These are phyloP conservation scores for Gossypium aridum DNA, from an alignment of 441 rosid species.

Conservation along the genomic window DNA sequence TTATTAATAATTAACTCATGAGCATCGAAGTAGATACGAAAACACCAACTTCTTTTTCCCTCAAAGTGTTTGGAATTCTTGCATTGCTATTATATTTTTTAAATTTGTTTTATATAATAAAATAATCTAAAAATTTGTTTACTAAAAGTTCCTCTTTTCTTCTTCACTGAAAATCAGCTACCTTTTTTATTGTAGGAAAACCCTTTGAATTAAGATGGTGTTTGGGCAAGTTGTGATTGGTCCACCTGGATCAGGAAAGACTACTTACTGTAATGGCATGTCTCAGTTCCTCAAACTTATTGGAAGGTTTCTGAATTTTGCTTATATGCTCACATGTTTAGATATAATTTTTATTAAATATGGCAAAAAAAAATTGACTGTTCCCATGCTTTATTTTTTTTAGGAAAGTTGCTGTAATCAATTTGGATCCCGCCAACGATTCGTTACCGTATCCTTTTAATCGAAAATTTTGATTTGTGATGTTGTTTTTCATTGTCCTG, in stretches of 20 bases:
- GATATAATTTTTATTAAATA: not conserved
- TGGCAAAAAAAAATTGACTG: not conserved
- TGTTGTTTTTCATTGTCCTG: constrained; percentile 1
- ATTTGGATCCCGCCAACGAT: constrained; percentile 96
- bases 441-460: constrained; percentile 53
- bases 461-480: not conserved
- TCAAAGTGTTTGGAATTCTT: too few relatives aligned
- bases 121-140: too few relatives aligned
- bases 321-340: not conserved
- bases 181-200: too few relatives aligned
- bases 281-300: constrained; percentile 85
- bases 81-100: too few relatives aligned
- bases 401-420: constrained; percentile 91
- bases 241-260: constrained; percentile 95
- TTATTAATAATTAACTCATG: too few relatives aligned
- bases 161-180: too few relatives aligned
- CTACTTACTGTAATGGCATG: constrained; percentile 97
- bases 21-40: too few relatives aligned
- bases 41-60: too few relatives aligned
- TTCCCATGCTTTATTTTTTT: constrained; percentile 14
- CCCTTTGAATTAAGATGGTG: constrained; percentile 35
- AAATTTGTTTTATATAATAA: too few relatives aligned
- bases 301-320: constrained; percentile 46
- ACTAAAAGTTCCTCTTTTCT: too few relatives aligned
- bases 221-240: constrained; percentile 94